Percentiles rank a stretch among this genome's conserved stretches.
Evolutionary conservation across 495 filamentous ascomycete genomes (phyloP).

Genomic region (Tuber borchii): DNA sequence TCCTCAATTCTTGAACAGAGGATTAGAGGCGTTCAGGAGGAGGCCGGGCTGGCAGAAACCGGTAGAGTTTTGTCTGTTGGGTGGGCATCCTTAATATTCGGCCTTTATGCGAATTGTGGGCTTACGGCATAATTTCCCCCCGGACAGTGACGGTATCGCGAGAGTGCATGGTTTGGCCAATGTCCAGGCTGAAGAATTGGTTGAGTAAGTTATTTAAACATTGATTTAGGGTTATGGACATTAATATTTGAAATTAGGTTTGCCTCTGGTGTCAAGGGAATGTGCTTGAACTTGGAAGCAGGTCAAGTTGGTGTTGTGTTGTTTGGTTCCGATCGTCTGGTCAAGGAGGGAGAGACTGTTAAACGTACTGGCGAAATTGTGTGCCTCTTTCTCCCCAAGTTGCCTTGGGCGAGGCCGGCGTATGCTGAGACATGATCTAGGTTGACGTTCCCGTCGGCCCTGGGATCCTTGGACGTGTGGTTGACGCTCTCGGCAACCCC

Average conservation of each 20-base stretch:
- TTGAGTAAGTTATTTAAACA: constrained; percentile 68
- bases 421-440: constrained; percentile 48
- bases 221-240: constrained; percentile 13
- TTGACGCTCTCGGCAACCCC: constrained; percentile 96
- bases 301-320: constrained; percentile 99
- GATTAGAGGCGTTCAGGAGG: constrained; percentile 95
- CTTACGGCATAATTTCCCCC: not conserved
- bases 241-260: constrained; percentile 56
- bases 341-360: constrained; percentile 98
- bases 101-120: not conserved
- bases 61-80: constrained; percentile 97
- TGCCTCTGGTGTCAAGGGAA: constrained; percentile 98
- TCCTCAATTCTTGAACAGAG: constrained; percentile 98
- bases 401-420: constrained; percentile 16
- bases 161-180: constrained; percentile 99
- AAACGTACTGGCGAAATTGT: constrained; percentile 99
- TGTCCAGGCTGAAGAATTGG: constrained; percentile 99
- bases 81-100: constrained; percentile 53
- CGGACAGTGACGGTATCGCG: constrained; percentile 93
- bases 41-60: constrained; percentile 93
- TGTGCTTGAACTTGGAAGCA: constrained; percentile 99
- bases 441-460: constrained; percentile 94
- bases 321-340: constrained; percentile 98
- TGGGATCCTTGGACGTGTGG: constrained; percentile 92
- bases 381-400: constrained; percentile 44